A percentile compares a stretch with the other conserved stretches of the same genome.
Conservation (phyloP, 2,329 filamentous ascomycete species). For the Plenodomus biglobosus region DNA sequence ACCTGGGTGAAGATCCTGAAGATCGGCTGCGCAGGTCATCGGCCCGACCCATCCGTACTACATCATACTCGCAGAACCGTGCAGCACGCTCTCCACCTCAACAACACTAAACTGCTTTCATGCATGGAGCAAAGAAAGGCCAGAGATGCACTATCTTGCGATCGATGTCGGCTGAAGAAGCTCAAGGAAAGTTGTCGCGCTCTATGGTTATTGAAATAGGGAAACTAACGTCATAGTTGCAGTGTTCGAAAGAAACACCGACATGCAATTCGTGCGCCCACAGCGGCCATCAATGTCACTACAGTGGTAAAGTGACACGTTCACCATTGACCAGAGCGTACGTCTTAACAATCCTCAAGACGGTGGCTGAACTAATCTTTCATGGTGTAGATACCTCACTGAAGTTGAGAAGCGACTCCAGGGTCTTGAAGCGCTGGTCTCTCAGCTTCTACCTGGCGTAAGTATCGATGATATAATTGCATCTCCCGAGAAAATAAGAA, state of each 20-base stretch:
- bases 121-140: conserved; percentile 29
- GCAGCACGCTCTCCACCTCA: conserved; percentile 5
- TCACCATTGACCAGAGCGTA: conserved; percentile 29
- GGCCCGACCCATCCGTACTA: background rate
- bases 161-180: conserved; percentile 30
- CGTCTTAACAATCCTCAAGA: background rate
- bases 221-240: background rate
- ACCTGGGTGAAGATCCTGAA: background rate
- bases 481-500: conserved; percentile 15
- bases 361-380: background rate
- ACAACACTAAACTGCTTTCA: conserved; percentile 11
- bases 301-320: conserved; percentile 27
- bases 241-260: conserved; percentile 31
- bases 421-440: conserved; percentile 19
- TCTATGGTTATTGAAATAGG: background rate
- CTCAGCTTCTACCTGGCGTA: conserved; percentile 24
- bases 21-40: background rate
- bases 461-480: conserved; percentile 22
- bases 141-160: conserved; percentile 21
- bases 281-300: conserved; percentile 23
- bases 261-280: conserved; percentile 23
- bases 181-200: conserved; percentile 14
- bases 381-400: conserved; percentile 18
- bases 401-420: conserved; percentile 26
- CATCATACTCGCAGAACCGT: background rate